phyloP scores from a whole-genome alignment of 1,139 yeast species.

The Suhomyces coccinellae region DNA sequence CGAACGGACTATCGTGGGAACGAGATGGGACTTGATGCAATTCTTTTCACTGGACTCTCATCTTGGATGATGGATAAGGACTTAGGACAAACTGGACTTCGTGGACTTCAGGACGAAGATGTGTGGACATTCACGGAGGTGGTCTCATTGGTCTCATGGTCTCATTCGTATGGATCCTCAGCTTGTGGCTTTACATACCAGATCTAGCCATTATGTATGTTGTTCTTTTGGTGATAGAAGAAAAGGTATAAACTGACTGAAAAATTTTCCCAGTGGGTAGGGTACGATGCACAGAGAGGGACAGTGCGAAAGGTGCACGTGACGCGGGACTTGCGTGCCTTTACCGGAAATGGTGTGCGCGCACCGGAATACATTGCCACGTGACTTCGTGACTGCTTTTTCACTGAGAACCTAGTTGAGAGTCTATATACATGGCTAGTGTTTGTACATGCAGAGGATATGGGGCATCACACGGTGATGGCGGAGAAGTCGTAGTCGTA shows the following conservation, averaged over 20 bases:
- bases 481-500: constrained; percentile 36
- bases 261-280: constrained; percentile 14
- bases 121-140: too few species aligned
- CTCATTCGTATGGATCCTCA: background rate
- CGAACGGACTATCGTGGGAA: background rate
- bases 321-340: background rate
- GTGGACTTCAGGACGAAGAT: too few species aligned
- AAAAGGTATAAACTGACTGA: constrained; percentile 13
- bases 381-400: constrained; percentile 20
- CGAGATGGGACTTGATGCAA: background rate
- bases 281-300: constrained; percentile 12
- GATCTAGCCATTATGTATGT: constrained; percentile 54
- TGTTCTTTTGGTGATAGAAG: constrained; percentile 14
- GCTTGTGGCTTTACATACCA: constrained; percentile 46
- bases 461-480: constrained; percentile 21
- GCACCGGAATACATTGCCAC: constrained; percentile 7
- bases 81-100: too few species aligned
- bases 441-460: background rate
- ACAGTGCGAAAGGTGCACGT: constrained; percentile 1
- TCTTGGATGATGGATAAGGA: too few species aligned
- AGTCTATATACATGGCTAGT: constrained; percentile 9
- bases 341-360: background rate
- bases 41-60: background rate
- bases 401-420: background rate
- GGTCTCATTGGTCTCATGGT: background rate